Evolutionary conservation across 202 grass and related monocot genomes (phyloP), one percentile per base, ranked within the genome.

Genomic region (Eragrostis tef): DNA sequence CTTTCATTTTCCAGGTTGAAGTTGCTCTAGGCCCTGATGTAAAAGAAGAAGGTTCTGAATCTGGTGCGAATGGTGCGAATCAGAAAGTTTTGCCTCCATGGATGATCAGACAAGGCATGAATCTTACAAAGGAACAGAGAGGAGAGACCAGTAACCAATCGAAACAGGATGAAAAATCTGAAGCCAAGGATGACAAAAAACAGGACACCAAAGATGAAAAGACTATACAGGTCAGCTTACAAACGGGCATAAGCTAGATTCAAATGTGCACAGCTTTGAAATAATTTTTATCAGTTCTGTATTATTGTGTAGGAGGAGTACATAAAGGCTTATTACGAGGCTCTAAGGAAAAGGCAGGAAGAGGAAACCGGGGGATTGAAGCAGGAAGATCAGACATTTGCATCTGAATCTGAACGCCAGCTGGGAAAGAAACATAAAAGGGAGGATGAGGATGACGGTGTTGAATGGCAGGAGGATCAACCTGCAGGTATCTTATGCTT

Each of bases 21-120:
- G 92, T 99, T 86, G 89, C 80, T 41, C 64, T 85, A 79, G 87
- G 83, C 81, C 41, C 75, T 78, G 92, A 80, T 76, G 83, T 79
- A 57, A 95, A 95, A 84, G 90, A 88, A 74, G 91, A 91, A 79
- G 89, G 88, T 61, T 60, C 34, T 72, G 88, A 93, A 75, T 78
- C 83, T 72, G 96, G 94, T 77, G 69, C 73, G 58, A 88, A 90
- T 87, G 77, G 77, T 84, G 45, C 61, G 3, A 50, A 17, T 6
- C 17, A 80, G 50, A 99, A 99, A 78, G 85, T 99, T n/a, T 78
- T 99, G 49, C 96, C 96, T 75, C 92, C 92, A 62, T 99, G 96
- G 96, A 93, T 99, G 96, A 94, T 99, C 60, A 99, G 68, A 81
- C 58, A 95, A 78, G 96, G 96, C 69, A 99, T 99, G 96, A 93